Percentiles rank a stretch among this genome's conserved stretches.
Conservation (phyloP, 345 rosid genomes). For the Citrus inodora region DNA sequence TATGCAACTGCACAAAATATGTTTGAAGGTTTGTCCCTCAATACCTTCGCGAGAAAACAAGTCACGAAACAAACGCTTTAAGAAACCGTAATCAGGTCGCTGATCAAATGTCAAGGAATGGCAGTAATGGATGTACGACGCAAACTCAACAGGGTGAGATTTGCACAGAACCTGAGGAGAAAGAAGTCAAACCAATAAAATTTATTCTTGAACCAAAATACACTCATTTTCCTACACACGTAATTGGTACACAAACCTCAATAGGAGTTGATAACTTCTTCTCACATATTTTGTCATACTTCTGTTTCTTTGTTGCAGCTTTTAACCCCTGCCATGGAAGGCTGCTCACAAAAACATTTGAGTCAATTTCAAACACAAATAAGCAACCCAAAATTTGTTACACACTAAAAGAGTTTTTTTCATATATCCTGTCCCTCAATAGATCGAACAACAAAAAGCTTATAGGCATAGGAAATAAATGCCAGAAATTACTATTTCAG, state of each 20-base stretch:
- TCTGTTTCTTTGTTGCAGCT: slow-evolving; percentile 84
- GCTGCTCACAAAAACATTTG: slow-evolving; percentile 35
- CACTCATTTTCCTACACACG: neutral
- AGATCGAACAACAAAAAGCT: neutral
- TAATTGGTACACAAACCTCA: slow-evolving; percentile 47
- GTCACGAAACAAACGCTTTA: slow-evolving; percentile 83
- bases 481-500: neutral
- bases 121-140: slow-evolving; percentile 85
- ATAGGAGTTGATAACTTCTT: slow-evolving; percentile 88
- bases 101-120: slow-evolving; percentile 86
- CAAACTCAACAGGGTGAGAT: slow-evolving; percentile 79
- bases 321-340: slow-evolving; percentile 96
- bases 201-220: neutral
- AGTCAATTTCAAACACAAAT: slow-evolving; percentile 3
- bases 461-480: neutral
- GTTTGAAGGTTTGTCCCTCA: neutral
- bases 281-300: slow-evolving; percentile 84
- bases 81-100: slow-evolving; percentile 90
- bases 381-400: neutral
- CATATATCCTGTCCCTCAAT: neutral
- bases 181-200: neutral
- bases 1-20: neutral
- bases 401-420: neutral
- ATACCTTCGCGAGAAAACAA: slow-evolving; percentile 83
- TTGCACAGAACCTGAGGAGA: slow-evolving; percentile 69